phyloP scores from a whole-genome alignment of 306 rosid genomes.

The Herpetospermum pedunculosum region DNA sequence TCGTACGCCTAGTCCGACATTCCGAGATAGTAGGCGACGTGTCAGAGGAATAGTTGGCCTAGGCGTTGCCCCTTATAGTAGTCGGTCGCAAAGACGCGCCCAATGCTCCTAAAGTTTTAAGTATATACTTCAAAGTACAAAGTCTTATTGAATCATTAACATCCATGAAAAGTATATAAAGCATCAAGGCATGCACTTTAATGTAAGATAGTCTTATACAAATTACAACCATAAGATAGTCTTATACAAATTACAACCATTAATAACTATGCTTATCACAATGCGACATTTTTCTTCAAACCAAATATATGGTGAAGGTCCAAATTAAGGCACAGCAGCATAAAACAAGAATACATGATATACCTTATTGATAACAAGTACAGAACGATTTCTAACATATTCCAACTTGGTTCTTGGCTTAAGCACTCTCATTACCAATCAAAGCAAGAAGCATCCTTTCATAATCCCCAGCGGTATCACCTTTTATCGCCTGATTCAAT shows the following conservation, averaged over 20 bases:
- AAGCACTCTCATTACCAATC: conserved; percentile 2
- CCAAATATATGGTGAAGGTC: neutral
- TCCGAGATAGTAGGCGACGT: too few relatives aligned
- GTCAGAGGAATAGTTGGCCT: too few relatives aligned
- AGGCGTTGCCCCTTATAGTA: too few relatives aligned
- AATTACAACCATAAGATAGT: neutral
- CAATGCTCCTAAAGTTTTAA: neutral
- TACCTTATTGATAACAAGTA: neutral
- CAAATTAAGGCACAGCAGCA: neutral
- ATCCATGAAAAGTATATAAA: neutral
- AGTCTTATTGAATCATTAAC: neutral
- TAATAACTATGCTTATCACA: neutral
- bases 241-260: neutral
- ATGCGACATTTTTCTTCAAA: neutral
- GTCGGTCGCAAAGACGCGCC: too few relatives aligned
- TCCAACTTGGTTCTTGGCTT: neutral
- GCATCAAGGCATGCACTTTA: neutral
- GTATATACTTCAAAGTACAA: neutral
- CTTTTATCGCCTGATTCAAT: conserved; percentile 12
- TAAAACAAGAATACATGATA: neutral
- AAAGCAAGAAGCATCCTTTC: conserved; percentile 21
- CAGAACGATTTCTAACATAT: neutral
- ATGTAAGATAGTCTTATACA: neutral
- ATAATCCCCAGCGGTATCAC: conserved; percentile 26
- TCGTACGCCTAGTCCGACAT: too few relatives aligned